Evolutionary conservation across 2,329 filamentous ascomycete genomes (phyloP), one percentile per base, ranked within the genome.

Genomic region (Capronia coronata): DNA sequence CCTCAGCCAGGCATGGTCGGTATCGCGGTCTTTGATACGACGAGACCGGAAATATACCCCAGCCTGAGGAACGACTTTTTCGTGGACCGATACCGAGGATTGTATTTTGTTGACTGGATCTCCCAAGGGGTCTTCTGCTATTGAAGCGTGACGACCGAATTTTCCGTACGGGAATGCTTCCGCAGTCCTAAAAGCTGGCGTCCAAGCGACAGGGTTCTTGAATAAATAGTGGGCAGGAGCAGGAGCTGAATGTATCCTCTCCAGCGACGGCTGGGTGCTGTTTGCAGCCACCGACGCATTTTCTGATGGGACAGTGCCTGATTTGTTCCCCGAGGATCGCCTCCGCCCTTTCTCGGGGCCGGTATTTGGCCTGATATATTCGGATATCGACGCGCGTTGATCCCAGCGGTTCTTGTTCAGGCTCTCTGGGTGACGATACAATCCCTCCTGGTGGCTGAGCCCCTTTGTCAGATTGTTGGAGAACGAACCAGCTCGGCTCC

Each of bases 1-100:
- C 29, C 84, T 68, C 10, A 57, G 55, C 87, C 87, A 93, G 10
- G 87, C 84, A 69, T 86, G 84, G 64, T 88, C 82, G 2, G 87
- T 67, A 42, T 78, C 27, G 91, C 77, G 53, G 85, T 73, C 51
- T 85, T 75, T 14, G 85, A 89, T 66, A 83, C 83, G 64, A 90
- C 49, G 49, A 32, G 49, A 48, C 14, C 45, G 45, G 42, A 52
- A 52, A 22, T 52, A 51, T 5, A 41, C 6, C 13, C 38, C 38
- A 6, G 38, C 7, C 13, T 27, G 18, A 41, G 38, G 38, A 2
- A 41, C 8, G 10, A 9, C 3, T 25, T 41, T 41, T 21, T 41
- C 38, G 21, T 27, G 19, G 23, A 41, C 21, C 18, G 9, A n/a
- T 10, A 41, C 5, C 8, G 19, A 41, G 1, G 38, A 27, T 13